Percentiles rank a stretch among this genome's conserved stretches.
Evolutionary conservation across 257 asterid species (phyloP).

Genomic region (Agastache rugosa): DNA sequence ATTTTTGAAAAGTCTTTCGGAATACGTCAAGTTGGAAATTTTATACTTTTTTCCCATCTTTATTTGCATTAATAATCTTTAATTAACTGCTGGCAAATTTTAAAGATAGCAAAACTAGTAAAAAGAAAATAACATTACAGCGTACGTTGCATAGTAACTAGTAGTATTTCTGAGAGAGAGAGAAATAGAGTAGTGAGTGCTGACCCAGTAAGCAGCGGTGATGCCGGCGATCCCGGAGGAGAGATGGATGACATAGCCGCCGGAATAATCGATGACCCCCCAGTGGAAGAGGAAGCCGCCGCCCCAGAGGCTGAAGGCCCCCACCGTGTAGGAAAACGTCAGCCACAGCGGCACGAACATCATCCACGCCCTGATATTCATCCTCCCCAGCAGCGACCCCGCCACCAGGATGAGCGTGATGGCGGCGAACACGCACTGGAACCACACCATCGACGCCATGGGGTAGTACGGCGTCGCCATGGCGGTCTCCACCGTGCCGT

Average conservation of each 20-base stretch:
- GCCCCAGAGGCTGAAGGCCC: constrained; percentile 76
- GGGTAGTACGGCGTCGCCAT: constrained; percentile 53
- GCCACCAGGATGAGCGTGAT: constrained; percentile 53
- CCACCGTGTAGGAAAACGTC: constrained; percentile 66
- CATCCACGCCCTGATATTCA: constrained; percentile 76
- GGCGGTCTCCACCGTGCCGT: constrained; percentile 55
- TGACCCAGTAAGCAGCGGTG: constrained; percentile 72
- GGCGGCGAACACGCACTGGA: constrained; percentile 67
- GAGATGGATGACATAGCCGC: constrained; percentile 71
- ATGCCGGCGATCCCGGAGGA: constrained; percentile 72
- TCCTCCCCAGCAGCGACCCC: constrained; percentile 67
- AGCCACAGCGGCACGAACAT: constrained; percentile 72
- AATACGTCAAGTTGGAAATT: no score
- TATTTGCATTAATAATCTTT: no score
- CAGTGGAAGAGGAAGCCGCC: constrained; percentile 67
- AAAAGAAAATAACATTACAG: no score
- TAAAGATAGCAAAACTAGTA: no score
- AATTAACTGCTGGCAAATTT: no score
- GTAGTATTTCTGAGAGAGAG: no score
- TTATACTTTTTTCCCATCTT: no score
- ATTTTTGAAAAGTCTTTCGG: no score
- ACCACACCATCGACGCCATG: constrained; percentile 72
- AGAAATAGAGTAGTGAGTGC: constrained; percentile 4
- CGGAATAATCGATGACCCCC: constrained; percentile 75
- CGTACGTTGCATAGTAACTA: no score